A percentile compares a stretch with the other conserved stretches of the same genome.
Conservation (phyloP, 192 early-diverging fungal species). For the Neocallimastix lanati region DNA sequence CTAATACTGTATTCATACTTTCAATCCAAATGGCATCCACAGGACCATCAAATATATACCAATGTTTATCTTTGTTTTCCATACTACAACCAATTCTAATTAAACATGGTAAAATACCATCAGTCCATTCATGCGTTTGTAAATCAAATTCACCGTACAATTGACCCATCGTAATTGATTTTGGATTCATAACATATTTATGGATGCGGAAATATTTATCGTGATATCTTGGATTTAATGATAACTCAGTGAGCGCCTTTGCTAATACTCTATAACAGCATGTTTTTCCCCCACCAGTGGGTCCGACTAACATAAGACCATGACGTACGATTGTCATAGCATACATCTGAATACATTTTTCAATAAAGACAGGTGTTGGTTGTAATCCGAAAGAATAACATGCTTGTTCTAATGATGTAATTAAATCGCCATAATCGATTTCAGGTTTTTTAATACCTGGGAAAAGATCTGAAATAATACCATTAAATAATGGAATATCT, state of each 20-base stretch:
- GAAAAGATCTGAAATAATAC: slow-evolving; percentile 38
- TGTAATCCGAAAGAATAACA: slow-evolving; percentile 25
- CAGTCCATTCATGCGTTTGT: slow-evolving; percentile 40
- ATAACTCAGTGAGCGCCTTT: slow-evolving; percentile 9
- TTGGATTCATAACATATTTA: slow-evolving; percentile 23
- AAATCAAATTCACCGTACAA: slow-evolving; percentile 42
- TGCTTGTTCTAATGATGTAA: slow-evolving; percentile 18
- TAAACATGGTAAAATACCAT: slow-evolving; percentile 31
- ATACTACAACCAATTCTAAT: slow-evolving; percentile 35
- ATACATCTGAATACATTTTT: slow-evolving; percentile 44
- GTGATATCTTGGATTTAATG: not conserved
- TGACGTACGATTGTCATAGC: slow-evolving; percentile 39
- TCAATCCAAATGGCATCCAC: slow-evolving; percentile 49
- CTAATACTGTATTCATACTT: slow-evolving; percentile 43
- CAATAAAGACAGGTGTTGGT: slow-evolving; percentile 26
- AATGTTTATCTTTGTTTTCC: slow-evolving; percentile 31
- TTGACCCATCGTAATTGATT: slow-evolving; percentile 46
- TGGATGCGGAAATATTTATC: not conserved
- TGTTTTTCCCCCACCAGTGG: slow-evolving; percentile 35
- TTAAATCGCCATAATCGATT: slow-evolving; percentile 34
- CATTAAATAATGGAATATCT: slow-evolving; percentile 43
- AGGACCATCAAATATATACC: slow-evolving; percentile 42
- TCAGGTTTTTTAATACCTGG: slow-evolving; percentile 31
- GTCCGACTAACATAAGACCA: slow-evolving; percentile 42
- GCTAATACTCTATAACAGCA: slow-evolving; percentile 25